phyloP scores from a whole-genome alignment of 768 basidiomycete genomes.

The Pleurotus cornucopiae region DNA sequence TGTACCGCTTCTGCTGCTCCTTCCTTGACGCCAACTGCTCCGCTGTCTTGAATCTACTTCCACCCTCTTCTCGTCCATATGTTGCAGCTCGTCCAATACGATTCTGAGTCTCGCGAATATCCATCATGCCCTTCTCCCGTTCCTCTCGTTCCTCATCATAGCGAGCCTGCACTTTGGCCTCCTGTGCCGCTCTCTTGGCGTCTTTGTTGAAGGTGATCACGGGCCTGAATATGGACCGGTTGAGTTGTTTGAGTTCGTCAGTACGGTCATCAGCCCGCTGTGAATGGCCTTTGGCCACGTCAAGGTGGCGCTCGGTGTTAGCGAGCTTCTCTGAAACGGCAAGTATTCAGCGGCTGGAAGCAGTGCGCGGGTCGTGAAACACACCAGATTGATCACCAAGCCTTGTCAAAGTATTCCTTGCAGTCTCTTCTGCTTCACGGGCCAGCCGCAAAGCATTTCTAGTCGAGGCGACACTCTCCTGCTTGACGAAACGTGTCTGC shows the following conservation, averaged over 20 bases:
- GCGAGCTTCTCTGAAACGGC: constrained; percentile 68
- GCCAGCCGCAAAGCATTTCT: constrained; percentile 92
- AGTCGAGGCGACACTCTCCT: constrained; percentile 85
- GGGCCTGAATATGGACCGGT: constrained; percentile 91
- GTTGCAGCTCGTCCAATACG: constrained; percentile 73
- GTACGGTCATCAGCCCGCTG: constrained; percentile 89
- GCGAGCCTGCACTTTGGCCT: constrained; percentile 76
- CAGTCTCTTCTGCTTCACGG: constrained; percentile 95
- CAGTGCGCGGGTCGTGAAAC: constrained; percentile 15
- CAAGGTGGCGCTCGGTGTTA: constrained; percentile 92
- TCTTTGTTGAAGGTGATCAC: constrained; percentile 93
- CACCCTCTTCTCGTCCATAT: constrained; percentile 46
- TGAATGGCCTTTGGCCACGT: constrained; percentile 86
- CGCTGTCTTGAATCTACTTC: constrained; percentile 39
- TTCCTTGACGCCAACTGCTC: constrained; percentile 53
- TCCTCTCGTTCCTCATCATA: constrained; percentile 85
- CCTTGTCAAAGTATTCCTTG: constrained; percentile 73
- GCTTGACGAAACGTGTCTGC: constrained; percentile 83
- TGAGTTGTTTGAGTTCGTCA: constrained; percentile 89
- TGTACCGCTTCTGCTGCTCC: constrained; percentile 77
- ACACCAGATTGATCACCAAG: constrained; percentile 92
- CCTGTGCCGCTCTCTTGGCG: constrained; percentile 81
- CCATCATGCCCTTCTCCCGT: constrained; percentile 80
- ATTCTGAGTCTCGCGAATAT: constrained; percentile 83
- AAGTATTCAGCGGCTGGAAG: too few relatives aligned